Evolutionary conservation across 352 stramenopile genomes (phyloP), one percentile per base, ranked within the genome.

Genomic region (Phytopythium sindhum): DNA sequence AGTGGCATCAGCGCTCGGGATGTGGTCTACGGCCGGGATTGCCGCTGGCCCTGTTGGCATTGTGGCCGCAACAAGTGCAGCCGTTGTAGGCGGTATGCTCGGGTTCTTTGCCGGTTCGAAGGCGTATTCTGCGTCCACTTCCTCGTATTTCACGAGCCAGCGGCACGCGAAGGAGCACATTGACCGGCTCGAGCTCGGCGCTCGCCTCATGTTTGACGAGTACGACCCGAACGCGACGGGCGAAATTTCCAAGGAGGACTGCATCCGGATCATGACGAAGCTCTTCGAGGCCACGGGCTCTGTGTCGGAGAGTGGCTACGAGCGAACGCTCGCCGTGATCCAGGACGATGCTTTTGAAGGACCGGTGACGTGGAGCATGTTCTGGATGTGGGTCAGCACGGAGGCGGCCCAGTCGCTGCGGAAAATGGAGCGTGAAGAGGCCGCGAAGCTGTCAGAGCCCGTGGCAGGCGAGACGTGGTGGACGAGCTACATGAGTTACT

Each of bases 151-250:
- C 41, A 78, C 78, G 39, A 89, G 69, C 39, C 83, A 93, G 41
- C 77, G 81, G 53, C 75, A 87, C 33, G 84, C 86, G 17, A 91
- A 79, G 42, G 86, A 92, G 50, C 83, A 95, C 52, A 93, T 95
- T 47, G 84, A 95, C 53, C 73, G 83, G 4, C 61, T 95, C 8
- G 84, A 93, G 54, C 61, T 93, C 19, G 86, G 86, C 14, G 84
- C 86, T 17, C 80, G 86, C 17, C 84, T 95, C n/a, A 68, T 95
- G 51, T 95, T 95, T 44, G 88, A 89, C 62, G 85, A 95, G 65
- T 86, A 89, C 64, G 86, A 95, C 47, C 78, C 74, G 0, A 61
- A 59, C 19, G 81, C 73, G 15, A 74, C 67, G 1, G 86, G 86
- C 2, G 63, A 80, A 44, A 93, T 95, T 64, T 82, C 72, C 35